These are phyloP conservation scores for Basidiobolus heterosporus DNA, from an alignment of 371 early-diverging fungal species.

Conservation along the genomic window DNA sequence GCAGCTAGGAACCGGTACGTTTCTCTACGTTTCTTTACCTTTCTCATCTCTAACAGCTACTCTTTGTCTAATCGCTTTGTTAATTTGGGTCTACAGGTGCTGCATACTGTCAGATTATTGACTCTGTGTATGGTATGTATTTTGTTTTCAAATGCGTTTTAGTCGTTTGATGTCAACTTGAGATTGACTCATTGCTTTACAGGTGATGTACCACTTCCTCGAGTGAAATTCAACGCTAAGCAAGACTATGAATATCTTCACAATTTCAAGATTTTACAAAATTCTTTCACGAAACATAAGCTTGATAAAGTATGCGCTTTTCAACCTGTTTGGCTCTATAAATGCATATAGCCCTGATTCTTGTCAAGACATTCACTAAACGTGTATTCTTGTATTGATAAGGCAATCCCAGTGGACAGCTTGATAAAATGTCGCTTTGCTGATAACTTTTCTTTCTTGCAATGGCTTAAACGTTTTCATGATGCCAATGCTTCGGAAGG, in stretches of 20 bases:
- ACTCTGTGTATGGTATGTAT: constrained; percentile 53
- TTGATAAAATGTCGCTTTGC: constrained; percentile 86
- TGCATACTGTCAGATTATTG: constrained; percentile 65
- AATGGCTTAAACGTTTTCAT: constrained; percentile 85
- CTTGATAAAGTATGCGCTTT: constrained; percentile 24
- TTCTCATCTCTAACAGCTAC: too few species aligned
- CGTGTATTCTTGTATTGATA: background rate
- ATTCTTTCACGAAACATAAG: constrained; percentile 40
- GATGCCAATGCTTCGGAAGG: constrained; percentile 16
- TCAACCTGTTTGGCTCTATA: too few species aligned
- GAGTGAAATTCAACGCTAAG: constrained; percentile 62
- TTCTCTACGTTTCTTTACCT: too few species aligned
- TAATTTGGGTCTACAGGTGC: constrained; percentile 45
- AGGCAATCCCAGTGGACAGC: constrained; percentile 57
- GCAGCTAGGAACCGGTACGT: constrained; percentile 82
- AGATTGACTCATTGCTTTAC: too few species aligned
- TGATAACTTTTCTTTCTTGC: constrained; percentile 91
- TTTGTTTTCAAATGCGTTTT: too few species aligned
- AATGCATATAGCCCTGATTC: too few species aligned
- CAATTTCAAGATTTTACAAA: constrained; percentile 70
- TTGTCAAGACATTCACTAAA: too few species aligned
- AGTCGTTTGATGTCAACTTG: too few species aligned
- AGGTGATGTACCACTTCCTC: constrained; percentile 33
- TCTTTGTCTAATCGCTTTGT: too few species aligned
- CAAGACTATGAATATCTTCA: constrained; percentile 66